phyloP scores from a whole-genome alignment of 495 filamentous ascomycete genomes.

The Tricharina praecox region DNA sequence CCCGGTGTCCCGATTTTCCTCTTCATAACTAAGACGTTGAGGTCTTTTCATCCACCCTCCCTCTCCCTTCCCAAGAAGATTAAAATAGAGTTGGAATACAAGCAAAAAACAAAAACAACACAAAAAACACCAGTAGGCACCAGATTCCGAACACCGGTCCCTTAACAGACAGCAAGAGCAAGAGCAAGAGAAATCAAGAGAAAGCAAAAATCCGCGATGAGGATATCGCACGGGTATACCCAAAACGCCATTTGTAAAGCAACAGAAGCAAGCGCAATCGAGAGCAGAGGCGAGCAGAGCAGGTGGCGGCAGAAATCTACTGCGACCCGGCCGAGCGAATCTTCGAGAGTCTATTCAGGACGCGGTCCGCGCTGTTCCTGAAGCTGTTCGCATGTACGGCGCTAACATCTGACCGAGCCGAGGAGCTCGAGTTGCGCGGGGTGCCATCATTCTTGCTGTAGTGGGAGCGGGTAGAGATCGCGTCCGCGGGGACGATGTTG shows the following conservation, averaged over 20 bases:
- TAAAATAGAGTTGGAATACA: no score
- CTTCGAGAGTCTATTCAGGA: not conserved
- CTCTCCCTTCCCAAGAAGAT: no score
- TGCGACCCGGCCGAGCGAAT: not conserved
- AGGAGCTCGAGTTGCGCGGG: not conserved
- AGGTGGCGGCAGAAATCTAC: no score
- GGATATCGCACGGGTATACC: not conserved
- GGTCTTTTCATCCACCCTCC: no score
- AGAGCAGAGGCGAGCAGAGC: no score
- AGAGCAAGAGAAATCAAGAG: not conserved
- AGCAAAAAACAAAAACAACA: no score
- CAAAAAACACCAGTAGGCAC: no score
- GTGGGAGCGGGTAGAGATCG: not conserved
- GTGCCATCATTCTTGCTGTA: not conserved
- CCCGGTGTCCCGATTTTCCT: not conserved
- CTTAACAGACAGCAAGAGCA: not conserved
- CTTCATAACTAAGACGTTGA: no score
- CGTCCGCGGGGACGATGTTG: conserved; percentile 42
- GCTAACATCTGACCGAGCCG: not conserved
- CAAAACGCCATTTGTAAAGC: not conserved
- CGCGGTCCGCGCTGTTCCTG: not conserved
- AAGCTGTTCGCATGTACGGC: no score
- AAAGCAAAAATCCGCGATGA: not conserved
- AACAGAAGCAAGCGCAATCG: no score
- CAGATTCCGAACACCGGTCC: no score